Percentiles rank a stretch among this genome's conserved stretches.
phyloP scores from a whole-genome alignment of 2,329 filamentous ascomycete genomes.

The Metarhizium rileyi region DNA sequence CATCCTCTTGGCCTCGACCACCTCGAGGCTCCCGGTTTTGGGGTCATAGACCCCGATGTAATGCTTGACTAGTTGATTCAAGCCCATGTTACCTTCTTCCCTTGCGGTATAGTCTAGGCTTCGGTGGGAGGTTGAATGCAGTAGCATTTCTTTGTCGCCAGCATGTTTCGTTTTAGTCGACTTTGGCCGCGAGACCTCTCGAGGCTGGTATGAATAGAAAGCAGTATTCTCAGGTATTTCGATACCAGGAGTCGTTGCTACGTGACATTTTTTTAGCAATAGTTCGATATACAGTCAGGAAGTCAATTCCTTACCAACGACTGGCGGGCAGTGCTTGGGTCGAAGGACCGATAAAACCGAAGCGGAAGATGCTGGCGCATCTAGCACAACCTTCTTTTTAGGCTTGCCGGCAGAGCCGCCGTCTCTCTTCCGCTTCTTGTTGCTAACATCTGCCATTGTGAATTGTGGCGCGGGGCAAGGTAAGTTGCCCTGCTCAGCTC shows the following conservation, averaged over 20 bases:
- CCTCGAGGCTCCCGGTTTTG: constrained; percentile 45
- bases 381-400: constrained; percentile 44
- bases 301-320: constrained; percentile 36
- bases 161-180: constrained; percentile 30
- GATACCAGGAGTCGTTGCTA: constrained; percentile 27
- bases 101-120: constrained; percentile 51
- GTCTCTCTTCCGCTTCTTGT: constrained; percentile 46
- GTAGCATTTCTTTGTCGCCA: constrained; percentile 38
- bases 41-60: constrained; percentile 58
- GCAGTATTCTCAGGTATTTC: constrained; percentile 24
- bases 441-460: constrained; percentile 28
- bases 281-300: neutral
- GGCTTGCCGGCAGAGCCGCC: constrained; percentile 30
- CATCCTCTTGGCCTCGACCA: constrained; percentile 57
- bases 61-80: constrained; percentile 41
- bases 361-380: constrained; percentile 29
- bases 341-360: constrained; percentile 37
- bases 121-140: constrained; percentile 47
- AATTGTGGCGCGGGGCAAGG: neutral
- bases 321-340: constrained; percentile 38
- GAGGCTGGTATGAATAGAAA: constrained; percentile 41
- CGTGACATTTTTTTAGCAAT: constrained; percentile 2
- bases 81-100: constrained; percentile 29
- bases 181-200: constrained; percentile 22
- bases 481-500: neutral